Conservation (phyloP, 495 filamentous ascomycete species). For the Talaromyces nanjingensis region DNA sequence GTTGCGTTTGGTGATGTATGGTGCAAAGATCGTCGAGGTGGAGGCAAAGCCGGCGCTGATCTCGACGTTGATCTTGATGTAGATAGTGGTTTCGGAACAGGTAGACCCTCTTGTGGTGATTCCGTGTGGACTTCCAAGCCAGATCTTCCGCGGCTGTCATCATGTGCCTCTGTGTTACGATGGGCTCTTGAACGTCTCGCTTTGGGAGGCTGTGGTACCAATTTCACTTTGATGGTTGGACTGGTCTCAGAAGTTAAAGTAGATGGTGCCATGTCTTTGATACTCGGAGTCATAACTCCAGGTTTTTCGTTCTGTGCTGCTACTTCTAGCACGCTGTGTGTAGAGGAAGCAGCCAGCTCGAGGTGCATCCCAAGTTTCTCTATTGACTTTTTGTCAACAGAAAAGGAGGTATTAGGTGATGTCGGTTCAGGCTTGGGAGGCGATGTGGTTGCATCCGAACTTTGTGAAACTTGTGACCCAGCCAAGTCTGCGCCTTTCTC, state of each 20-base stretch:
- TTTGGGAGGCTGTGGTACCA: constrained; percentile 22
- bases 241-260: neutral
- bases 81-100: neutral
- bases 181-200: constrained; percentile 36
- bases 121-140: neutral
- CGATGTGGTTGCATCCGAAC: constrained; percentile 14
- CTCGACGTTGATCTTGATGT: constrained; percentile 8
- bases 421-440: constrained; percentile 21
- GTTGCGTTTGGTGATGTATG: neutral
- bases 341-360: constrained; percentile 37
- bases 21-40: constrained; percentile 7
- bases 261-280: constrained; percentile 27
- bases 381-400: neutral
- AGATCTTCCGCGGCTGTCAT: constrained; percentile 5
- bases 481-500: neutral
- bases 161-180: constrained; percentile 8
- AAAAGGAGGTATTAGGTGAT: neutral
- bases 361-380: constrained; percentile 39
- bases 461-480: constrained; percentile 16
- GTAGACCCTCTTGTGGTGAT: neutral
- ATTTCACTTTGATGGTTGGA: constrained; percentile 1
- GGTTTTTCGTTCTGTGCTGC: constrained; percentile 77
- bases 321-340: constrained; percentile 67
- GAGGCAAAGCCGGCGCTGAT: constrained; percentile 2
- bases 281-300: constrained; percentile 76